Percentiles rank a stretch among this genome's conserved stretches.
These are phyloP conservation scores for Simplicillium aogashimaense DNA, from an alignment of 2,329 filamentous ascomycete genomes.

Conservation along the genomic window DNA sequence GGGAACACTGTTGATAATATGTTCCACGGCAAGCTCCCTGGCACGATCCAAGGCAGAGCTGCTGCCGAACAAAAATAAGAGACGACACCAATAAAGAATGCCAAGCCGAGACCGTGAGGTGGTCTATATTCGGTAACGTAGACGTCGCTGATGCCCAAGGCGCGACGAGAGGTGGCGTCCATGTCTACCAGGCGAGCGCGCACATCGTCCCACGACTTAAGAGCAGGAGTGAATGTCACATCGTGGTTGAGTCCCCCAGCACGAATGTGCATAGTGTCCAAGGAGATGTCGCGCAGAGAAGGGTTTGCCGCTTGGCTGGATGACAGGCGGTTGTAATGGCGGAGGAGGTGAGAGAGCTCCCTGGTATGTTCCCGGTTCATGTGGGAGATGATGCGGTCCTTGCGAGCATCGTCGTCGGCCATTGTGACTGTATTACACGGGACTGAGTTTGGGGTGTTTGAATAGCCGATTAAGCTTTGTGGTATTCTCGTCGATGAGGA, in stretches of 20 bases:
- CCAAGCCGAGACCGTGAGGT: constrained; percentile 33
- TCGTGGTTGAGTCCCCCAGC: constrained; percentile 24
- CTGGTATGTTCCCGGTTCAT: constrained; percentile 79
- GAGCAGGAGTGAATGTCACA: constrained; percentile 60
- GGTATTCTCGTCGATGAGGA: constrained; percentile 1
- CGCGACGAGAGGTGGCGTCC: constrained; percentile 43
- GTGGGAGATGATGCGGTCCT: constrained; percentile 51
- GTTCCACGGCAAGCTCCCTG: constrained; percentile 39
- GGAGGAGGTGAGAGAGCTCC: constrained; percentile 70
- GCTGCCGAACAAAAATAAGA: constrained; percentile 45
- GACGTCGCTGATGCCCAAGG: constrained; percentile 47
- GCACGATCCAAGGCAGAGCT: constrained; percentile 36
- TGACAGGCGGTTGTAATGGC: constrained; percentile 55
- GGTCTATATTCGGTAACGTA: constrained; percentile 28
- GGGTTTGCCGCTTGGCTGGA: constrained; percentile 44
- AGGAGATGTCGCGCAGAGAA: constrained; percentile 13
- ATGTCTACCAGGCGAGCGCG: constrained; percentile 65
- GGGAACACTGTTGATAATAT: constrained; percentile 42
- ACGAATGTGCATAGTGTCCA: constrained; percentile 9
- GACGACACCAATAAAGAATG: constrained; percentile 43
- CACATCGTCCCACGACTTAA: constrained; percentile 58
- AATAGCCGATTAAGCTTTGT: constrained; percentile 1
- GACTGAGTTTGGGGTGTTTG: too few relatives aligned
- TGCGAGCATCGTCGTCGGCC: constrained; percentile 16
- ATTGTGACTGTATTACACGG: too few relatives aligned